Evolutionary conservation across 2,329 filamentous ascomycete genomes (phyloP).

Genomic region (Amphichorda felina): DNA sequence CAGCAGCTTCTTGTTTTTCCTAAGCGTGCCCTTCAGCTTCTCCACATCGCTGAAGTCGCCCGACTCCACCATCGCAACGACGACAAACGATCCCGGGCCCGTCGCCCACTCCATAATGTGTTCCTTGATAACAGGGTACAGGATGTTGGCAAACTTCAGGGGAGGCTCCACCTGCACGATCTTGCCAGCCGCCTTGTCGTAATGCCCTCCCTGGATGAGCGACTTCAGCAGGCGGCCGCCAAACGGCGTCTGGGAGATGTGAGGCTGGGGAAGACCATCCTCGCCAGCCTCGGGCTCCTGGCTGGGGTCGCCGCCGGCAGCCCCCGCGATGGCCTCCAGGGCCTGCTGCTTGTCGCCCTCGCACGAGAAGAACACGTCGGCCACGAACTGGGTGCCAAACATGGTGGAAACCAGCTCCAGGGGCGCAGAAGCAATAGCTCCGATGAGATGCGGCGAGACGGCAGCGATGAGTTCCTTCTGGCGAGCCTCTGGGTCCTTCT

Average conservation of each 20-base stretch:
- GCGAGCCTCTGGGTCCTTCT: slow-evolving; percentile 74
- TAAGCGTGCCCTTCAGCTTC: slow-evolving; percentile 57
- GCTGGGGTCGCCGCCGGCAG: slow-evolving; percentile 44
- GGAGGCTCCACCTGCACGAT: slow-evolving; percentile 63
- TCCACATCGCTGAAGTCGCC: slow-evolving; percentile 54
- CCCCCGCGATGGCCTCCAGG: slow-evolving; percentile 55
- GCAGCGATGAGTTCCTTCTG: slow-evolving; percentile 64
- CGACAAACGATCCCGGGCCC: slow-evolving; percentile 73
- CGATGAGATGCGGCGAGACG: slow-evolving; percentile 64
- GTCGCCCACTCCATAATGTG: slow-evolving; percentile 75
- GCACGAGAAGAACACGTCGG: slow-evolving; percentile 68
- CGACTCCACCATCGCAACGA: slow-evolving; percentile 70
- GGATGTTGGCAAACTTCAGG: slow-evolving; percentile 64
- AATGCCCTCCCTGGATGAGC: slow-evolving; percentile 79
- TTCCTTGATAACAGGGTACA: slow-evolving; percentile 74
- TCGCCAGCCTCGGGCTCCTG: slow-evolving; percentile 22
- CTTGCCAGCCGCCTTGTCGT: slow-evolving; percentile 61
- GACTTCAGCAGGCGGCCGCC: slow-evolving; percentile 83
- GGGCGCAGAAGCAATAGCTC: slow-evolving; percentile 58
- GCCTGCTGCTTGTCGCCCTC: slow-evolving; percentile 67
- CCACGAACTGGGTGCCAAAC: slow-evolving; percentile 79
- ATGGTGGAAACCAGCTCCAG: slow-evolving; percentile 58
- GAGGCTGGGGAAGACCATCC: slow-evolving; percentile 13
- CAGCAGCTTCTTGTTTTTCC: slow-evolving; percentile 60
- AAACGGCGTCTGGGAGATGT: slow-evolving; percentile 48